Evolutionary conservation across 306 rosid species (phyloP), one percentile per base, ranked within the genome.

Genomic region (Sophora flavescens): DNA sequence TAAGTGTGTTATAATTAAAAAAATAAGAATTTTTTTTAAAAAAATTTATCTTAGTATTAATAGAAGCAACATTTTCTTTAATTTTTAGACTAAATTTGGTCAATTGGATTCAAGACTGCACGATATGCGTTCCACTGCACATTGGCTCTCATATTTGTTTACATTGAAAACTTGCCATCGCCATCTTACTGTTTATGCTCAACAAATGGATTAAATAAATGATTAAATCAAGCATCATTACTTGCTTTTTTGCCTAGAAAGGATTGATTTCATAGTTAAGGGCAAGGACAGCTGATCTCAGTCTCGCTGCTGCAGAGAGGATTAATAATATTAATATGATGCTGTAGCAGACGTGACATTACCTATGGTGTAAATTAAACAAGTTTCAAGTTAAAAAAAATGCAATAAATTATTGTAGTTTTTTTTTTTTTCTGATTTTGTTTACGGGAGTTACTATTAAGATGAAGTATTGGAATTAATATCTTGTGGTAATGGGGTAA

Each of bases 221-320:
- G n/a, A n/a, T n/a, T n/a, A 59, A 77, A 75, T 71, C 30, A 15
- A 41, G 63, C 63, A 64, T 52, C 62, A 65, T 75, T 63, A 44
- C 75, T 33, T 69, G 8, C 13, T 64, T 75, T 66, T 74, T 72
- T 80, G 64, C 78, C 78, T 42, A 14, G 74, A 22, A 71, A 53
- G 56, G 52, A 42, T 58, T 77, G 36, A n/a, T 66, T 74, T 82
- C 41, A 18, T 44, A 92, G 99, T 98, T 96, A 50, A 89, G 99
- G 79, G 90, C 97, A 33, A 90, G 99, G 83, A 87, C 97, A 50
- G 71, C 86, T 30, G 97, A 92, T 88, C 93, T 92, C 38, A 79
- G 68, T 75, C 75, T 96, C 81, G 87, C 90, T 87, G 85, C 89
- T 65, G 83, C 80, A 41, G 89, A 83, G 66, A 91, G 85, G 68